Evolutionary conservation across 805 yeast genomes (phyloP).

Genomic region (Wickerhamiella cacticola): DNA sequence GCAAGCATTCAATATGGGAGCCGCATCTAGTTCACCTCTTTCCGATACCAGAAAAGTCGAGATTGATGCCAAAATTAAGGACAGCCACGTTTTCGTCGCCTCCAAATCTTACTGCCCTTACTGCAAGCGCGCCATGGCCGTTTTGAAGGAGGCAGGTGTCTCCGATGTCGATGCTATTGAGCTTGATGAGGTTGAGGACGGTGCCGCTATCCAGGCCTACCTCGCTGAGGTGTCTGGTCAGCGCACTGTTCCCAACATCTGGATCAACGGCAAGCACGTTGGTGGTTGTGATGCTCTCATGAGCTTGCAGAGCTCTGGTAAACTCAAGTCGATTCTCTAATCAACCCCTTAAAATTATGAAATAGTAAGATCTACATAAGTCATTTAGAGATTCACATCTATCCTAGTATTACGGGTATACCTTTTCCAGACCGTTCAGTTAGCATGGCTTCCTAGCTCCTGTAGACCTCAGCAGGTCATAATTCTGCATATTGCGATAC

Average conservation of each 20-base stretch:
- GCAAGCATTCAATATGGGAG: background rate
- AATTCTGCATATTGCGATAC: too few relatives aligned
- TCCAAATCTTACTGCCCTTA: constrained; percentile 66
- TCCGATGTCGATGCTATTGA: constrained; percentile 23
- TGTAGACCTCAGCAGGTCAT: too few relatives aligned
- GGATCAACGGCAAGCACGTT: constrained; percentile 80
- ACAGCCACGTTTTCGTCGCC: constrained; percentile 66
- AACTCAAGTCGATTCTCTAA: constrained; percentile 37
- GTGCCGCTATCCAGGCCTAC: constrained; percentile 71
- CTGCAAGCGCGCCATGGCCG: constrained; percentile 38
- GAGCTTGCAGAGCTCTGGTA: constrained; percentile 48
- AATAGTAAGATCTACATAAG: background rate
- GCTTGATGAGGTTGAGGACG: constrained; percentile 41
- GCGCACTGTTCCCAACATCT: constrained; percentile 86
- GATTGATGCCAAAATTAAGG: constrained; percentile 51
- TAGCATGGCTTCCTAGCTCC: too few relatives aligned
- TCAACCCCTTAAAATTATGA: too few relatives aligned
- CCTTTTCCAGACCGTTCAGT: too few relatives aligned
- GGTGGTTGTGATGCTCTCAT: constrained; percentile 93
- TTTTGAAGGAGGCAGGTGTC: constrained; percentile 33
- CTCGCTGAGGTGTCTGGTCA: constrained; percentile 71
- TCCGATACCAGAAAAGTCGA: constrained; percentile 20
- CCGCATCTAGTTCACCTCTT: background rate
- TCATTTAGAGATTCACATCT: too few relatives aligned
- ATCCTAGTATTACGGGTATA: too few relatives aligned